Conservation (phyloP, 2,329 filamentous ascomycete genomes). For the Spiromastix sp. region DNA sequence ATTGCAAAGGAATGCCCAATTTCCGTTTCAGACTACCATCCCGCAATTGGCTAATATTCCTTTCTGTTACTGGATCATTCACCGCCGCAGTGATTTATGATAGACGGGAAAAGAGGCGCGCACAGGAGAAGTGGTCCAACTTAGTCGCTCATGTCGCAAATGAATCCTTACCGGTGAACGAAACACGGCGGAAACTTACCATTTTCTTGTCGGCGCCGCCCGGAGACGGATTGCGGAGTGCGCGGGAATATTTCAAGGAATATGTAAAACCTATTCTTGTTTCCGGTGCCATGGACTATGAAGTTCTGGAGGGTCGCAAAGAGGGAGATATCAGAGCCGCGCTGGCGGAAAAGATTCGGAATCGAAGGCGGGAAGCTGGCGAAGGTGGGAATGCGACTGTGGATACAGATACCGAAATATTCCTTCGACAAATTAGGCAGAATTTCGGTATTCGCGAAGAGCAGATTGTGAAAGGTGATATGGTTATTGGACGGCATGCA, state of each 20-base stretch:
- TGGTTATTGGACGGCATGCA: conserved; percentile 80
- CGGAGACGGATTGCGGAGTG: conserved; percentile 68
- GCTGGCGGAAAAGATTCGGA: conserved; percentile 75
- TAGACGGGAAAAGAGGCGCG: conserved; percentile 75
- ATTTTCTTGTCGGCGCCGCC: conserved; percentile 80
- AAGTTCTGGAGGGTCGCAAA: conserved; percentile 82
- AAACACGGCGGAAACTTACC: conserved; percentile 73
- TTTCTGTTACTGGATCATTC: conserved; percentile 66
- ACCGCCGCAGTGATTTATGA: conserved; percentile 81
- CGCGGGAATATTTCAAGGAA: conserved; percentile 92
- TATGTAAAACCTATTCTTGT: conserved; percentile 91
- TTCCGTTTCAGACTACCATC: conserved; percentile 79
- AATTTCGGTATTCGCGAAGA: conserved; percentile 60
- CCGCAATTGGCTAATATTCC: conserved; percentile 96
- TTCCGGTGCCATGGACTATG: conserved; percentile 86
- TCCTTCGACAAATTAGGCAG: conserved; percentile 53
- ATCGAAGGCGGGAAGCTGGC: conserved; percentile 48
- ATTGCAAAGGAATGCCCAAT: conserved; percentile 57
- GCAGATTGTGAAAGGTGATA: conserved; percentile 66
- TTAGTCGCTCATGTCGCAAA: conserved; percentile 75
- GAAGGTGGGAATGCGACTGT: conserved; percentile 38
- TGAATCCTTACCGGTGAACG: conserved; percentile 60
- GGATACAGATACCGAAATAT: conserved; percentile 43
- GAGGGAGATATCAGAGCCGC: conserved; percentile 88
- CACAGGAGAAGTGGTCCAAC: conserved; percentile 76